Evolutionary conservation across 2,329 filamentous ascomycete genomes (phyloP).

Genomic region (Cercospora sp.): DNA sequence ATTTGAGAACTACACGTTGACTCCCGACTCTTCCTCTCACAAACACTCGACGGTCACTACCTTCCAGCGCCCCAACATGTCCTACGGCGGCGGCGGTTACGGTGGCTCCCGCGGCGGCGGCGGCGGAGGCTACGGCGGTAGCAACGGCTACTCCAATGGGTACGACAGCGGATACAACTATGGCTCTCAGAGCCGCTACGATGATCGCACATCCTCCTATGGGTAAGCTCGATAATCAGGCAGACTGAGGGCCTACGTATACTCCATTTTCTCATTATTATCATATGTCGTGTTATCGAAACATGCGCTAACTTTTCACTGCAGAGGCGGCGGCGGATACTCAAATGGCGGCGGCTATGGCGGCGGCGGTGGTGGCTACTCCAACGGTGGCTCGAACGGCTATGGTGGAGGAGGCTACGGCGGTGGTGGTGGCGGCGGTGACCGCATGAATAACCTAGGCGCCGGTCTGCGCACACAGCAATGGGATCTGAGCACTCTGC

Average conservation of each 20-base stretch:
- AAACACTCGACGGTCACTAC: slow-evolving; percentile 23
- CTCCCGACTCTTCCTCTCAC: background rate
- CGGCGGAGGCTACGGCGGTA: slow-evolving; percentile 42
- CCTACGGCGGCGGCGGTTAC: slow-evolving; percentile 64
- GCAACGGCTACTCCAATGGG: slow-evolving; percentile 38
- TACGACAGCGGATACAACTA: slow-evolving; percentile 43
- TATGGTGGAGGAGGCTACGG: slow-evolving; percentile 40
- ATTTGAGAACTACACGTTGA: background rate
- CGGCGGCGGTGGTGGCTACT: slow-evolving; percentile 38
- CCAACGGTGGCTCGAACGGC: slow-evolving; percentile 38
- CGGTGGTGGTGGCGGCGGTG: slow-evolving; percentile 66
- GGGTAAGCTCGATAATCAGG: slow-evolving; percentile 48
- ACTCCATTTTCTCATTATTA: slow-evolving; percentile 16
- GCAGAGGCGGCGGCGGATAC: slow-evolving; percentile 30
- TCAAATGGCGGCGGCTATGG: slow-evolving; percentile 33
- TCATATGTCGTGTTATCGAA: slow-evolving; percentile 10
- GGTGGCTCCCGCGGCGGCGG: slow-evolving; percentile 50
- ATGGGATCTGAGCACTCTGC: slow-evolving; percentile 77
- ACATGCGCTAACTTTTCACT: slow-evolving; percentile 17
- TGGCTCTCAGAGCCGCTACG: slow-evolving; percentile 45
- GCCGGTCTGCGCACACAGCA: slow-evolving; percentile 81
- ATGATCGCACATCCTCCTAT: slow-evolving; percentile 40
- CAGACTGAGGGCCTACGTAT: slow-evolving; percentile 38
- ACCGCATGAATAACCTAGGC: slow-evolving; percentile 91
- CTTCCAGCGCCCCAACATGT: slow-evolving; percentile 54